Base-by-base conservation (phyloP, 805 yeast genomes). In the Candida coquimbonensis region DNA sequence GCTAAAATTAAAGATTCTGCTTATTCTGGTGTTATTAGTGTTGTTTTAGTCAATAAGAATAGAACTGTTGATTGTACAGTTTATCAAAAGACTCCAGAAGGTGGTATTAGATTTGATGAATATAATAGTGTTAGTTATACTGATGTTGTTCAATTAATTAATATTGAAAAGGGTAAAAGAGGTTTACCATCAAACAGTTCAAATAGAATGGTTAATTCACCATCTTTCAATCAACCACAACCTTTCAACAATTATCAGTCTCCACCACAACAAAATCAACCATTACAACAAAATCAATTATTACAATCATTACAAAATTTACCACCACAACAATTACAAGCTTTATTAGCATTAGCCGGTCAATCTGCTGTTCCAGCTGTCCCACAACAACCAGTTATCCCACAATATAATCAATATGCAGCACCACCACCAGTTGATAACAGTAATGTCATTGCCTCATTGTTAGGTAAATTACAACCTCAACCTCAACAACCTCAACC, bases 101-200 rank as follows among this genome's bases (percentile, higher is more conserved):
- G 89, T 8, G 86, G 86, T 14, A 78, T 87, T 9, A 80, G 80
- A 52, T 90, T 84, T 61, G 96, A 88, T 56, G 96, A 89, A 58
- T 89, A 88, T 57, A 73, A 83, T 4, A 75, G 77, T 40, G 71
- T 88, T n/a, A 79, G 81, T 4, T 67, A 80, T 9, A 77, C 78
- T 35, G 83, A 78, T 38, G 90, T 90, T 0, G 74, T 82, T n/a
- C 33, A 38, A 36, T 42, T 42, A 45, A 36, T 41, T 17, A 19
- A 32, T 34, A 34, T 41, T n/a, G 48, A 45, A 21, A 41, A 42
- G 17, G 19, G 21, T 8, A 36, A 38, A 36, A 37, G 37, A 12
- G n/a, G 12, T 8, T 26, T 9, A 14, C 21, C 46, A 21, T 14
- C 42, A 9, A 14, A 29, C 16, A 36, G 6, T 29, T 29, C 31